These are phyloP conservation scores for Colletotrichum sansevieriae DNA, from an alignment of 2,329 filamentous ascomycete genomes.

Conservation along the genomic window DNA sequence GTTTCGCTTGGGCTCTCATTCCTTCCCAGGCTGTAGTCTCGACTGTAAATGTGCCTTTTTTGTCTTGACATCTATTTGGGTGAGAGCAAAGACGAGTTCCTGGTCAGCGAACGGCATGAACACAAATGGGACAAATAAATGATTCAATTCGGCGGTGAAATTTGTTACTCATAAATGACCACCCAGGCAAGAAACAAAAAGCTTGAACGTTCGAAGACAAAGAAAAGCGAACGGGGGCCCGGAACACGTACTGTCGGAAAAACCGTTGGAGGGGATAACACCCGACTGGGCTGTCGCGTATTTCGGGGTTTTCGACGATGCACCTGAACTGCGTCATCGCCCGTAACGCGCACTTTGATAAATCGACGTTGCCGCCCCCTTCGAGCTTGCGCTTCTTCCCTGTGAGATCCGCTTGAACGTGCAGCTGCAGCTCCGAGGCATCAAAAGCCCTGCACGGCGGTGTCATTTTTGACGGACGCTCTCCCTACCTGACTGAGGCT, in stretches of 20 bases:
- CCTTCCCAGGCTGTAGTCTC: constrained; percentile 76
- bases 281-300: constrained; percentile 60
- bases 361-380: constrained; percentile 58
- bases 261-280: constrained; percentile 71
- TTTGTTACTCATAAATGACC: not conserved
- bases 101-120: not conserved
- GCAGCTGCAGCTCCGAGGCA: constrained; percentile 62
- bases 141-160: not conserved
- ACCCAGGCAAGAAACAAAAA: too few relatives aligned
- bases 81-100: constrained; percentile 13
- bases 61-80: constrained; percentile 67
- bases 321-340: constrained; percentile 73
- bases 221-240: too few relatives aligned
- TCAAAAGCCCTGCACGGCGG: constrained; percentile 69
- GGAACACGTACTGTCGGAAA: constrained; percentile 67
- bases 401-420: constrained; percentile 61
- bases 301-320: constrained; percentile 62
- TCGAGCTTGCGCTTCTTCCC: constrained; percentile 67
- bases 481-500: not conserved
- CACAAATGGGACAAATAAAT: not conserved
- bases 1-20: not conserved
- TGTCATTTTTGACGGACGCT: constrained; percentile 59
- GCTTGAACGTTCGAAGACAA: too few relatives aligned
- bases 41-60: constrained; percentile 68
- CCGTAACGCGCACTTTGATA: constrained; percentile 68